Conservation (phyloP, 2,329 filamentous ascomycete genomes). For the Lecanicillium sp. region DNA sequence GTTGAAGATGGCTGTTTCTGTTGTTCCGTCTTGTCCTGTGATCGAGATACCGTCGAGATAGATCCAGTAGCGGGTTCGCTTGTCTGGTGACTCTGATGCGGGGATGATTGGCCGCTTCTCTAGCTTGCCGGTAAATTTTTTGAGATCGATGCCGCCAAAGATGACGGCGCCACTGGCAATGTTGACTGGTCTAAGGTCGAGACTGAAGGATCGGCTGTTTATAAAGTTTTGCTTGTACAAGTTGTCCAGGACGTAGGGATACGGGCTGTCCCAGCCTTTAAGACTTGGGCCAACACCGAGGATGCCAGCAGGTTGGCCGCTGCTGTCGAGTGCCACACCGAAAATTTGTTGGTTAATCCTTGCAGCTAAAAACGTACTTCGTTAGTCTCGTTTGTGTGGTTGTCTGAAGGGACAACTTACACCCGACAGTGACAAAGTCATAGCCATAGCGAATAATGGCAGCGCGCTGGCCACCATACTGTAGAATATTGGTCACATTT, state of each 20-base stretch:
- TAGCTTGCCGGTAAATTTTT: constrained; percentile 53
- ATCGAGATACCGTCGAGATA: constrained; percentile 34
- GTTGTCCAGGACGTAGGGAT: constrained; percentile 44
- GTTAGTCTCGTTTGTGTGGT: too few relatives aligned
- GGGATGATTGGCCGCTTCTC: constrained; percentile 52
- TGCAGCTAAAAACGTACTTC: constrained; percentile 30
- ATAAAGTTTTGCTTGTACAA: constrained; percentile 43
- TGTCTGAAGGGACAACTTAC: too few relatives aligned
- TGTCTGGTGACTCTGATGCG: too few relatives aligned
- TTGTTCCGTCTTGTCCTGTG: constrained; percentile 28
- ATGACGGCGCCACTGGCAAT: constrained; percentile 54
- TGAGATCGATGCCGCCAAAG: constrained; percentile 59
- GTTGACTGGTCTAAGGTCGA: constrained; percentile 55
- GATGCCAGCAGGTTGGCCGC: constrained; percentile 50
- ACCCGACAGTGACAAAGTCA: constrained; percentile 35
- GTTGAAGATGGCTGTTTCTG: constrained; percentile 12
- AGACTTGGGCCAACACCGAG: constrained; percentile 66
- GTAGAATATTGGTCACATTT: constrained; percentile 28
- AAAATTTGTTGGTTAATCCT: constrained; percentile 44
- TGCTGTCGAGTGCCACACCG: constrained; percentile 47
- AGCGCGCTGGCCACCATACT: constrained; percentile 42
- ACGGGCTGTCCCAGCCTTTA: constrained; percentile 33
- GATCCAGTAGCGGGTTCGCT: constrained; percentile 45
- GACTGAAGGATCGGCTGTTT: constrained; percentile 53
- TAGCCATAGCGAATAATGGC: constrained; percentile 40